A percentile compares a stretch with the other conserved stretches of the same genome.
These are phyloP conservation scores for Eruca vesicaria DNA, from an alignment of 441 rosid genomes.

Conservation along the genomic window DNA sequence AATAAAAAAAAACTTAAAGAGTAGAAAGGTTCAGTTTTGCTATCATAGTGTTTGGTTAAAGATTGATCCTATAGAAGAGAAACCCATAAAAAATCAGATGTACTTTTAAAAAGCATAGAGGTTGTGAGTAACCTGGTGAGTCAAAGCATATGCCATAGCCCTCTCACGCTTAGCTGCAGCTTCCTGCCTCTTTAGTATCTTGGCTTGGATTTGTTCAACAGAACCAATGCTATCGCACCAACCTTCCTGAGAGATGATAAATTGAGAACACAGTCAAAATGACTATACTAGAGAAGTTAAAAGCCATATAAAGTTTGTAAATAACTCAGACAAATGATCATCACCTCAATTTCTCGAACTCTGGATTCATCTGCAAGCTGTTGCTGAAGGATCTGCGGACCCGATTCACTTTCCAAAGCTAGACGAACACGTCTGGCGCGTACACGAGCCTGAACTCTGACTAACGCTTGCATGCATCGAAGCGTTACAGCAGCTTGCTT, in stretches of 20 bases:
- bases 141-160: constrained; percentile 98
- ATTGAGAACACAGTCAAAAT: background rate
- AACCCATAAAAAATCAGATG: background rate
- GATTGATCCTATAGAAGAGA: background rate
- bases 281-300: background rate
- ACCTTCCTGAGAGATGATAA: constrained; percentile 65
- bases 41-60: background rate
- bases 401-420: constrained; percentile 83
- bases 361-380: constrained; percentile 75
- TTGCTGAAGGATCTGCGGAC: constrained; percentile 72
- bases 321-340: constrained; percentile 5
- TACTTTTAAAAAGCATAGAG: background rate
- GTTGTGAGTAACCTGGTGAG: constrained; percentile 71
- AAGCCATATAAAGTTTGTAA: background rate
- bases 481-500: constrained; percentile 99
- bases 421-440: constrained; percentile 96
- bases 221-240: constrained; percentile 98
- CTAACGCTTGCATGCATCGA: constrained; percentile 99
- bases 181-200: constrained; percentile 88
- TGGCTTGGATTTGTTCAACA: constrained; percentile 93
- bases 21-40: background rate
- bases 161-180: constrained; percentile 99
- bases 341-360: constrained; percentile 87
- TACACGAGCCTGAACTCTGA: constrained; percentile 98
- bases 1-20: background rate